Conservation (phyloP, 768 basidiomycete species). For the Basidioascus undulatus region DNA sequence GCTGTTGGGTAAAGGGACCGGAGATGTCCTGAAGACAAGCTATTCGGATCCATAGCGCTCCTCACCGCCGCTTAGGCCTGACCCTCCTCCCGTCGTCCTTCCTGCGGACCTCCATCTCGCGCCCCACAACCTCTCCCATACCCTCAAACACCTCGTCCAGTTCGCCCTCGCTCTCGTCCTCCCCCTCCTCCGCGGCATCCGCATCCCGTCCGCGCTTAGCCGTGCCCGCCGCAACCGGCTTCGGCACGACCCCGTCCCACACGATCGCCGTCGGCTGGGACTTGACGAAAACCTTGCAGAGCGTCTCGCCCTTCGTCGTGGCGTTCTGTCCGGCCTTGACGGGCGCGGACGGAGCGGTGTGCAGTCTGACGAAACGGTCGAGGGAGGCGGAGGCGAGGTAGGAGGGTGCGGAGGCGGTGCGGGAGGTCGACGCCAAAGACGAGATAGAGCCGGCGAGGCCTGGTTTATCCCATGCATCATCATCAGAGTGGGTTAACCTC, state of each 20-base stretch:
- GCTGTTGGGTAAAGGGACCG: too few relatives aligned
- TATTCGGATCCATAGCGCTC: too few relatives aligned
- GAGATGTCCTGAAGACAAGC: too few relatives aligned
- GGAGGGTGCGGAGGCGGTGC: slow-evolving; percentile 16
- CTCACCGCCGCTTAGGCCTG: too few relatives aligned
- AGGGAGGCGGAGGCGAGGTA: slow-evolving; percentile 36
- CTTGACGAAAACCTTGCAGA: slow-evolving; percentile 40
- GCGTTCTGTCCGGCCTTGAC: slow-evolving; percentile 26
- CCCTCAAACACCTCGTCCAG: too few relatives aligned
- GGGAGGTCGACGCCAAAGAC: slow-evolving; percentile 31
- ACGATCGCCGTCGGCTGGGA: slow-evolving; percentile 35
- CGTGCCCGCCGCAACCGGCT: too few relatives aligned
- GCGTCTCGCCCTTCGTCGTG: slow-evolving; percentile 32
- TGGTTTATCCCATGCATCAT: slow-evolving; percentile 16
- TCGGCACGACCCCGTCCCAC: slow-evolving; percentile 40
- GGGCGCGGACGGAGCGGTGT: slow-evolving; percentile 25
- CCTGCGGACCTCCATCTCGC: too few relatives aligned
- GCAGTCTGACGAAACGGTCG: slow-evolving; percentile 47
- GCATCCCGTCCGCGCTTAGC: too few relatives aligned
- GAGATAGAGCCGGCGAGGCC: slow-evolving; percentile 47
- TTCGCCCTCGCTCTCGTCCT: too few relatives aligned
- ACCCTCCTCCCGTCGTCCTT: too few relatives aligned
- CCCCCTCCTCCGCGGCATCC: too few relatives aligned
- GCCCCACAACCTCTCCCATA: too few relatives aligned
- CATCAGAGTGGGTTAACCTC: background rate